Percentiles rank a stretch among this genome's conserved stretches.
Evolutionary conservation across 2,329 filamentous ascomycete genomes (phyloP).

Genomic region (Alternaria panax): DNA sequence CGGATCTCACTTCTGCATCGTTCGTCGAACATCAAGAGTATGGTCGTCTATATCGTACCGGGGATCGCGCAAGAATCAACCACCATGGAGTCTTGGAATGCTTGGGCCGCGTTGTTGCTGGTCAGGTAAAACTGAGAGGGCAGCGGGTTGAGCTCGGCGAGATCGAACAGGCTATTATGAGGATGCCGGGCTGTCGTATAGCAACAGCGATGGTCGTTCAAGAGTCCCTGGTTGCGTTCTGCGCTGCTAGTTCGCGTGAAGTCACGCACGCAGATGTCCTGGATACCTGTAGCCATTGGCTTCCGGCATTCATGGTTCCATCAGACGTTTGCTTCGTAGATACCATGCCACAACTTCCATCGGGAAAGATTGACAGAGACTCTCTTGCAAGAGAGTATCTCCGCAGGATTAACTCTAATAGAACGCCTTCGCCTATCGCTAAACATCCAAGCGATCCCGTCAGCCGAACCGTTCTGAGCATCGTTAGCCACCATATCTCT

Average conservation of each 20-base stretch:
- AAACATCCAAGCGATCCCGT: slow-evolving; percentile 15
- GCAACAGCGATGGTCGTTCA: slow-evolving; percentile 72
- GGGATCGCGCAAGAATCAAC: slow-evolving; percentile 78
- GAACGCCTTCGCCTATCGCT: slow-evolving; percentile 4
- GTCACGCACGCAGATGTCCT: slow-evolving; percentile 58
- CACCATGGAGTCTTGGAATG: slow-evolving; percentile 78
- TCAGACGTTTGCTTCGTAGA: slow-evolving; percentile 70
- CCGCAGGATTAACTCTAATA: slow-evolving; percentile 28
- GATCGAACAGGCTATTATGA: slow-evolving; percentile 48
- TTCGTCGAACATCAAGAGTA: slow-evolving; percentile 72
- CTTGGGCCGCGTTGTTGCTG: slow-evolving; percentile 77
- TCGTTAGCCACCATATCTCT: slow-evolving; percentile 55
- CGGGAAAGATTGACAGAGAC: slow-evolving; percentile 82
- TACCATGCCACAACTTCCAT: slow-evolving; percentile 76
- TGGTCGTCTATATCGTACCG: slow-evolving; percentile 81
- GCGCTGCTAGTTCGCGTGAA: slow-evolving; percentile 60
- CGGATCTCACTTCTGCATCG: slow-evolving; percentile 73
- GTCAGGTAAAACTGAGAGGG: slow-evolving; percentile 86
- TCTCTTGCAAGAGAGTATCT: slow-evolving; percentile 65
- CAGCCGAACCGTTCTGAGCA: slow-evolving; percentile 46
- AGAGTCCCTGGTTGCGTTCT: slow-evolving; percentile 77
- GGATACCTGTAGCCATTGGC: slow-evolving; percentile 72
- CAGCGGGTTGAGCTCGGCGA: slow-evolving; percentile 82
- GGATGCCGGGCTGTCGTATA: slow-evolving; percentile 59
- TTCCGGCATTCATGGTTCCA: slow-evolving; percentile 85